A percentile compares a stretch with the other conserved stretches of the same genome.
Evolutionary conservation across 352 stramenopile species (phyloP).

Genomic region (Pythium myriotylum): DNA sequence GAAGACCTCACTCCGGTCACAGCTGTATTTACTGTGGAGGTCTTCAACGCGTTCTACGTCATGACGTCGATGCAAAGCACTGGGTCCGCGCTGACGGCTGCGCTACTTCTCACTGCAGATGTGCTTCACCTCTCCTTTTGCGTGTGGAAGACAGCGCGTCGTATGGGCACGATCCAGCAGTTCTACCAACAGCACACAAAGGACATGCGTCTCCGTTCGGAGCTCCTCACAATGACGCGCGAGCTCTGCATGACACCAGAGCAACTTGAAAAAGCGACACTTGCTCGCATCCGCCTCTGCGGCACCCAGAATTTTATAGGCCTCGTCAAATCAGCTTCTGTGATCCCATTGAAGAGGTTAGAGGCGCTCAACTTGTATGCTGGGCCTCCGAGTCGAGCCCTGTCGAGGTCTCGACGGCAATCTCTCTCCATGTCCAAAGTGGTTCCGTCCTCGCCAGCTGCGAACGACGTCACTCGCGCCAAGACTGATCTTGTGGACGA

Average conservation of each 20-base stretch:
- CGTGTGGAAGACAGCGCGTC: not conserved
- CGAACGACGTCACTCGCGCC: not conserved
- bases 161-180: not conserved
- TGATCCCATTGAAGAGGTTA: not conserved
- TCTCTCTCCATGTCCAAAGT: not conserved
- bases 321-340: not conserved
- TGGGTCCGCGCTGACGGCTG: not conserved
- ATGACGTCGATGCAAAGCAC: constrained; percentile 39
- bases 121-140: not conserved
- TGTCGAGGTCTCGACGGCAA: not conserved
- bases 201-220: not conserved
- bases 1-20: constrained; percentile 28
- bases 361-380: not conserved
- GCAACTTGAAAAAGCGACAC: not conserved
- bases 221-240: not conserved
- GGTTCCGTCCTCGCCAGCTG: not conserved
- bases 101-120: not conserved
- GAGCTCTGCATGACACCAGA: not conserved
- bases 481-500: constrained; percentile 2
- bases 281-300: not conserved
- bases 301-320: not conserved
- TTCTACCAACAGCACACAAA: not conserved
- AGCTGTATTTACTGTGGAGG: constrained; percentile 31
- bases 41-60: constrained; percentile 37
- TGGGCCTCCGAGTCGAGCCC: not conserved